These are phyloP conservation scores for Rhododendron molle DNA, from an alignment of 148 eudicot species.

Conservation along the genomic window DNA sequence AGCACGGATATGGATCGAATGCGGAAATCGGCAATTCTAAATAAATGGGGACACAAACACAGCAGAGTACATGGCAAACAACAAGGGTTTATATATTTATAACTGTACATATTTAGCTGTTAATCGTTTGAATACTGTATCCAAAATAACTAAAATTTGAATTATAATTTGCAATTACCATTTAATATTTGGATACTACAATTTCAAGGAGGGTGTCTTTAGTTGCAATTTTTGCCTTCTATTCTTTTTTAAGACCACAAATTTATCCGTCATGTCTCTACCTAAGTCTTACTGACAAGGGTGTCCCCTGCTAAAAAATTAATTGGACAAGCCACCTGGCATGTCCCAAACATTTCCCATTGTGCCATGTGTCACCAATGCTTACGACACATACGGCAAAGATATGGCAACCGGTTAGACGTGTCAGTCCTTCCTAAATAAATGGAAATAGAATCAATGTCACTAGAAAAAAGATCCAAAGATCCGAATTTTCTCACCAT, in stretches of 20 bases:
- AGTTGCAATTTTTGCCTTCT: not conserved
- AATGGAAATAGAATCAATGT: not conserved
- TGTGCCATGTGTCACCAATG: not conserved
- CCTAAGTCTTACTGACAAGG: not conserved
- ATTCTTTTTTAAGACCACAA: not conserved
- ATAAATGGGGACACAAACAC: not conserved
- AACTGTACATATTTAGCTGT: not conserved
- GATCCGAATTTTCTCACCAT: constrained; percentile 53
- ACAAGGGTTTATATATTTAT: not conserved
- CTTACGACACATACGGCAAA: not conserved
- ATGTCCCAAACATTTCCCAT: not conserved
- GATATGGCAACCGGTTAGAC: not conserved
- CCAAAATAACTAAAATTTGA: not conserved
- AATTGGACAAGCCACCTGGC: not conserved
- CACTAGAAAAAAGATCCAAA: not conserved
- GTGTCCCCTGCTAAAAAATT: not conserved
- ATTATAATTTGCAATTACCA: not conserved
- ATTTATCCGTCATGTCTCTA: not conserved
- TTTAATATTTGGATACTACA: not conserved
- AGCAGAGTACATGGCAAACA: not conserved
- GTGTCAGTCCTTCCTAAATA: not conserved
- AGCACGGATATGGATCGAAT: not conserved
- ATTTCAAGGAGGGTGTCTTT: not conserved
- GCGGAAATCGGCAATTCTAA: not conserved
- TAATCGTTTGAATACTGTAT: not conserved